These are phyloP conservation scores for Exserohilum turcica DNA, from an alignment of 2,329 filamentous ascomycete species.

Conservation along the genomic window DNA sequence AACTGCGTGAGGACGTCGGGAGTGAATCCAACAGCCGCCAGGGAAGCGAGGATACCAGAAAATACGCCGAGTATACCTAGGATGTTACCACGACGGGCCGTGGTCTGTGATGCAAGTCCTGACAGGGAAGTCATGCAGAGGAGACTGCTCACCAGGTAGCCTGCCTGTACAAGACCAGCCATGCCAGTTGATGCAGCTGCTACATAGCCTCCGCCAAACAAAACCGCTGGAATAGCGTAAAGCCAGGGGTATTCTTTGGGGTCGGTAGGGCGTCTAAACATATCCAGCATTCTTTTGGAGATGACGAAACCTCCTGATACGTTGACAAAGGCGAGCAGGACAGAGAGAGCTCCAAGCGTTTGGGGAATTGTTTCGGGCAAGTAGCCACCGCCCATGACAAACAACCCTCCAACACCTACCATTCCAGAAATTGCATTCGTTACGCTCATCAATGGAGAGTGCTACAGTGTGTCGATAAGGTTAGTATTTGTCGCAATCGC, in stretches of 20 bases:
- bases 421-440: slow-evolving; percentile 91
- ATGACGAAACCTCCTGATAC: slow-evolving; percentile 89
- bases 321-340: slow-evolving; percentile 85
- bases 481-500: neutral
- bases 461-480: slow-evolving; percentile 41
- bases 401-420: slow-evolving; percentile 87
- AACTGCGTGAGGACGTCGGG: slow-evolving; percentile 81
- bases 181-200: slow-evolving; percentile 81
- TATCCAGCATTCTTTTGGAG: slow-evolving; percentile 87
- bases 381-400: slow-evolving; percentile 80
- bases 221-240: slow-evolving; percentile 74
- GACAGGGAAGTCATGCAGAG: slow-evolving; percentile 82
- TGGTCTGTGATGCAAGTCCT: slow-evolving; percentile 78
- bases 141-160: slow-evolving; percentile 82
- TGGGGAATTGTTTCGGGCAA: slow-evolving; percentile 72
- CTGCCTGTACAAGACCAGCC: slow-evolving; percentile 82
- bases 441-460: slow-evolving; percentile 89
- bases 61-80: slow-evolving; percentile 85
- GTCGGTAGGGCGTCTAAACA: slow-evolving; percentile 70
- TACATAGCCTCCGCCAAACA: slow-evolving; percentile 82
- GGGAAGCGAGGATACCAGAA: slow-evolving; percentile 80
- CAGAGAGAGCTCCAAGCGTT: slow-evolving; percentile 74
- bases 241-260: slow-evolving; percentile 88
- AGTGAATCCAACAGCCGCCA: slow-evolving; percentile 80
- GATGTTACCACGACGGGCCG: slow-evolving; percentile 82